These are phyloP conservation scores for Picea abies DNA, from an alignment of 83 land plant genomes.

Conservation along the genomic window DNA sequence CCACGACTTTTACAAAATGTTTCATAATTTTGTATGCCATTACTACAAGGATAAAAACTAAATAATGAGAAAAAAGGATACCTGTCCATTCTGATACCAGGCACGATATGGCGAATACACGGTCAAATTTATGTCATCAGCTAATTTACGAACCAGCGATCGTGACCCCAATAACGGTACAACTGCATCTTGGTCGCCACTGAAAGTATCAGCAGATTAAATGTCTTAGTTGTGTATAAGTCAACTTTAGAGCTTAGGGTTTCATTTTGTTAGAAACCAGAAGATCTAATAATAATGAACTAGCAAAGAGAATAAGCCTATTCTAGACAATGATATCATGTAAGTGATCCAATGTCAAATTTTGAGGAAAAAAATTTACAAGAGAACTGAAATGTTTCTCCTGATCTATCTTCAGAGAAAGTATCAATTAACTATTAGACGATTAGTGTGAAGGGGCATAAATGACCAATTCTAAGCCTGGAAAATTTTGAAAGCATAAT, in stretches of 20 bases:
- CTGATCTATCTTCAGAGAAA: not conserved
- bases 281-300: not conserved
- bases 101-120: conserved; percentile 72
- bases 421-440: not conserved
- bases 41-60: not conserved
- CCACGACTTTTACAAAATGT: not conserved
- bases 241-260: not conserved
- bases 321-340: not conserved
- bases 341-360: not conserved
- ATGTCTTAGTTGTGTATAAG: not conserved
- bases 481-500: not conserved
- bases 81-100: conserved; percentile 85
- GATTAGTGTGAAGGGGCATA: not conserved
- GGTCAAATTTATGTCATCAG: conserved; percentile 47
- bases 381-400: not conserved
- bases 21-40: not conserved
- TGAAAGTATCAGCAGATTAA: conserved; percentile 20
- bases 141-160: conserved; percentile 67
- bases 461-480: not conserved
- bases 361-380: not conserved
- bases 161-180: conserved; percentile 82
- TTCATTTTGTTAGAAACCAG: not conserved
- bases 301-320: not conserved
- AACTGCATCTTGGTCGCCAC: conserved; percentile 93
- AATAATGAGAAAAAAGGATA: conserved; percentile 15